Base-by-base conservation (phyloP, 164 flowering plant genomes). In the Liquidambar formosana region DNA sequence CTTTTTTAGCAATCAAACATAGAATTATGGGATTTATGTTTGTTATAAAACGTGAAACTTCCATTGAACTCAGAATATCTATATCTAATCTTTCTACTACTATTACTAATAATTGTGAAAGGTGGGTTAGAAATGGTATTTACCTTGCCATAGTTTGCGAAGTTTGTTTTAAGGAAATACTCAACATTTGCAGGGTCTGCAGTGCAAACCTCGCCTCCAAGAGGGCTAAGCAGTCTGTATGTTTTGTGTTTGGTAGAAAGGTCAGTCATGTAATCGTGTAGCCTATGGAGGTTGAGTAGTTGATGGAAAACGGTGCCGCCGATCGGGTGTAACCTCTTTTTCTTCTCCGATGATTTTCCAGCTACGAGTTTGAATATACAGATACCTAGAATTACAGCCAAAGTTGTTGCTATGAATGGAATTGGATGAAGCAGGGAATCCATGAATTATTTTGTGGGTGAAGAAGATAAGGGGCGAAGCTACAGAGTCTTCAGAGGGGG, bases 121-220 rank as follows among this genome's bases (percentile, higher is more conserved):
- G n/a, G n/a, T n/a, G n/a, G n/a, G n/a, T n/a, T n/a, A n/a, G n/a
- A 33, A 0, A n/a, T n/a, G n/a, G n/a, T n/a, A n/a, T n/a, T 4
- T 73, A 83, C 89, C 85, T 85, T 87, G 75, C 82, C 89, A 65
- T 80, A 85, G 48, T 87, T 85, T 3, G 63, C 67, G 26, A 87
- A 85, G 69, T 82, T 85, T 1, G 86, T 76, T 66, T 87, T 85
- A 69, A 88, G 90, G 0, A 86, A 75, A 38, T 88, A 75, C 70
- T 85, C 88, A 38, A 89, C 87, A 53, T 82, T 87, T 8, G 68
- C 77, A 12, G 93, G 89, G 41, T 85, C 85, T 1, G 81, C 59
- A 11, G 86, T 85, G 77, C 70, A 89, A 45, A 89, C 51, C 71
- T 84, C 86, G 33, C 47, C 79, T 27, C 81, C 71, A 44, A 68